Base-by-base conservation (phyloP, 352 stramenopile genomes). In the Detonula confervacea region DNA sequence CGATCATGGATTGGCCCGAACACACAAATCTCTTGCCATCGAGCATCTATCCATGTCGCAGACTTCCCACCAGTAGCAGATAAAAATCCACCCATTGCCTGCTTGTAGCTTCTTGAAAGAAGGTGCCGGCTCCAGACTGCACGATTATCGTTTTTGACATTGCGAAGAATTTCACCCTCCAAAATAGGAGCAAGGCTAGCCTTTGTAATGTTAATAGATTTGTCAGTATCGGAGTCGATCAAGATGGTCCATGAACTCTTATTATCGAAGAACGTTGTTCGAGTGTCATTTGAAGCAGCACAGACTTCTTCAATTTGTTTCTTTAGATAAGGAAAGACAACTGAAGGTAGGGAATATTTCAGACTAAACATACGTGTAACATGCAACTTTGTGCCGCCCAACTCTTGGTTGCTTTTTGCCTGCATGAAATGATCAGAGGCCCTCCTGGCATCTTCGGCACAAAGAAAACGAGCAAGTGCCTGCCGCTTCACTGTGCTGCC, bases 381-480 rank as follows among this genome's bases (percentile, higher is more conserved):
- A 27, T 25, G 29, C 3, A 56, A 25, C 24, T 27, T 22, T 30
- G 47, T 56, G 7, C 47, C 47, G 18, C 47, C 47, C 18, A 56
- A 27, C 24, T 56, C 47, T 56, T 7, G 14, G 14, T 29, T 14
- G 20, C 2, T 27, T 56, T 56, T 9, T 29, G 47, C 14, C 2
- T 56, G 47, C 2, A 14, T 4, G 29, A 56, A 56, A 56, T 56
- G 47, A 3, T 56, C 47, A 30, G 2, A 56, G 11, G 47, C 47
- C 11, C 47, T 56, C 47, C 14, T 30, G 8, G 47, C 47, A 56
- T 56, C 47, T 29, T 56, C 14, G 20, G 6, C 24, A 30, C 29
- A 6, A 20, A 56, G 9, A 27, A 56, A 56, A 14, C 47, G 47
- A 56, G 20, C 47, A 56, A 56, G 47, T 20, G 47, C 47, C 18